Percentiles rank a stretch among this genome's conserved stretches.
Conservation (phyloP, 1,284 basidiomycete species). For the Fistulinella staudtii region DNA sequence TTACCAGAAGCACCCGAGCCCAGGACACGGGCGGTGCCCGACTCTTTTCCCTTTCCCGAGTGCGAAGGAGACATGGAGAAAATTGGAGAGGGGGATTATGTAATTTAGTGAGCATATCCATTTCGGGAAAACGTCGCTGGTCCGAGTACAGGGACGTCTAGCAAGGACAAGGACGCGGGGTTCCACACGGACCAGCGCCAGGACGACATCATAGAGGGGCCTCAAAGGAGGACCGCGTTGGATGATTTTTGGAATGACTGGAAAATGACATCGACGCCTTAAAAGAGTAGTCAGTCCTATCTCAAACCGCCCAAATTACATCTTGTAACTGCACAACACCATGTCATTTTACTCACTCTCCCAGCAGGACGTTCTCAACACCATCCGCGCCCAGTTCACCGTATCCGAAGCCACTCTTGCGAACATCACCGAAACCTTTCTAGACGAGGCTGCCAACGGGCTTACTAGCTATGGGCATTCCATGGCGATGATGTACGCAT, state of each 20-base stretch:
- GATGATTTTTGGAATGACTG: too few relatives aligned
- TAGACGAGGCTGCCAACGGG: constrained; percentile 73
- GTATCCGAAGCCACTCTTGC: constrained; percentile 59
- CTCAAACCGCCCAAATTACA: neutral
- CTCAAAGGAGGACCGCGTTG: too few relatives aligned
- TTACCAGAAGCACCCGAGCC: constrained; percentile 90
- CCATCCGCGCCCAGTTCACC: constrained; percentile 67
- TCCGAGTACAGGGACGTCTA: too few relatives aligned
- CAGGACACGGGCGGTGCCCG: constrained; percentile 85
- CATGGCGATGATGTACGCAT: constrained; percentile 83
- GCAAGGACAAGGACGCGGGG: neutral
- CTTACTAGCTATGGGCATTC: constrained; percentile 67
- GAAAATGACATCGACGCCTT: neutral
- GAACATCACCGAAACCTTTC: constrained; percentile 73
- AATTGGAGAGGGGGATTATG: neutral
- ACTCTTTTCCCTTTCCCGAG: constrained; percentile 74
- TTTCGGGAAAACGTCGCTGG: too few relatives aligned
- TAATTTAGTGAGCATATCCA: neutral
- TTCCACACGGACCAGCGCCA: too few relatives aligned
- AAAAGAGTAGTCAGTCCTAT: neutral
- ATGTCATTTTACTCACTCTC: constrained; percentile 6
- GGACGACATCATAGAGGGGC: too few relatives aligned
- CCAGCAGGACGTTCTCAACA: constrained; percentile 34
- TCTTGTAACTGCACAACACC: neutral
- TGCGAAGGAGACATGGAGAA: constrained; percentile 58